Percentiles rank a stretch among this genome's conserved stretches.
Conservation (phyloP, 345 rosid species). For the Eucalyptus viminalis region DNA sequence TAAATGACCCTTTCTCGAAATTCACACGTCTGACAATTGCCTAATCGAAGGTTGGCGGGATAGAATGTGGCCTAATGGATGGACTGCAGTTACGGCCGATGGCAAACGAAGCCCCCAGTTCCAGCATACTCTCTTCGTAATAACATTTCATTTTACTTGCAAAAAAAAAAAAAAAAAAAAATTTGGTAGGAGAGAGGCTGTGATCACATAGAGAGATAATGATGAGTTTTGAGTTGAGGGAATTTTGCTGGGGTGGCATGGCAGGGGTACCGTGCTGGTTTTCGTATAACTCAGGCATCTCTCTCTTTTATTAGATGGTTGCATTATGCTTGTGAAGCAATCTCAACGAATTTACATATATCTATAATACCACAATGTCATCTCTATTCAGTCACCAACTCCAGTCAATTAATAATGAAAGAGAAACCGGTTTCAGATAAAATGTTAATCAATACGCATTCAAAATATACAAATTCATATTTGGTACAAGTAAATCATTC, state of each 20-base stretch:
- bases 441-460: too few species aligned
- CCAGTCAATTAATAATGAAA: background rate
- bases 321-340: background rate
- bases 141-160: background rate
- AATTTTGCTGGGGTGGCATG: background rate
- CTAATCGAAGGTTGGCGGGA: slow-evolving; percentile 67
- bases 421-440: too few species aligned
- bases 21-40: background rate
- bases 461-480: too few species aligned
- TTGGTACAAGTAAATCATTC: too few species aligned
- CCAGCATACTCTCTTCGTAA: slow-evolving; percentile 90
- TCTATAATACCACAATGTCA: background rate
- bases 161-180: background rate
- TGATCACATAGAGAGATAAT: background rate
- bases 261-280: background rate
- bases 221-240: background rate
- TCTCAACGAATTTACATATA: too few species aligned
- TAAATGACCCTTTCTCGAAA: background rate
- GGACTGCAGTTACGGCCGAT: slow-evolving; percentile 94
- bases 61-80: slow-evolving; percentile 94
- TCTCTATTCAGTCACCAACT: background rate
- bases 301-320: background rate
- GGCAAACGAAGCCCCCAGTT: slow-evolving; percentile 97
- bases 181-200: background rate
- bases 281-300: background rate